phyloP scores from a whole-genome alignment of 495 filamentous ascomycete genomes.

The Terfezia boudieri region DNA sequence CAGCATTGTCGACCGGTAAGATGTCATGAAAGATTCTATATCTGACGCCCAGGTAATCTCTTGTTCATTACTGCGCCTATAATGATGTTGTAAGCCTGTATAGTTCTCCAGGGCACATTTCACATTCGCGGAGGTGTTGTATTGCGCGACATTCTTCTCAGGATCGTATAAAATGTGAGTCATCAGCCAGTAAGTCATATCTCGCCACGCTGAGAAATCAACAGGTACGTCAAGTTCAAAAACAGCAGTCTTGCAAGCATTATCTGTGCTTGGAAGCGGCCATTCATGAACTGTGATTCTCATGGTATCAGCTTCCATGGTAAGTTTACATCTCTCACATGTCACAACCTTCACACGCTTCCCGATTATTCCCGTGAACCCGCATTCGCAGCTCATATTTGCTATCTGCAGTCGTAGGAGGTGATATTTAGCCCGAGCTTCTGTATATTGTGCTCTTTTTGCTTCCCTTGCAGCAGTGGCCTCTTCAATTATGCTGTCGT shows the following conservation, averaged over 20 bases:
- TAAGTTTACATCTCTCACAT: constrained; percentile 19
- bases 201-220: constrained; percentile 30
- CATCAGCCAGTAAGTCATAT: constrained; percentile 25
- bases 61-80: too few species aligned
- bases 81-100: too few species aligned
- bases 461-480: constrained; percentile 15
- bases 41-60: too few species aligned
- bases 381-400: background rate
- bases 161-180: too few species aligned
- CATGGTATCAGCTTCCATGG: constrained; percentile 19
- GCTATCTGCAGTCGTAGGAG: constrained; percentile 15
- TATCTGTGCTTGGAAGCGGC: constrained; percentile 28
- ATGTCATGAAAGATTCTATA: too few species aligned
- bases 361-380: too few species aligned
- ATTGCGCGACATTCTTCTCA: too few species aligned
- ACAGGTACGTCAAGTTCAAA: constrained; percentile 34
- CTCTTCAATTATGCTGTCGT: constrained; percentile 20
- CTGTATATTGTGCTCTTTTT: constrained; percentile 27
- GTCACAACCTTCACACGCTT: too few species aligned
- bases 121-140: too few species aligned
- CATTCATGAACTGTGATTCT: constrained; percentile 35
- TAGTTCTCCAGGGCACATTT: too few species aligned
- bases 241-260: constrained; percentile 26
- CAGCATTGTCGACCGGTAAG: too few species aligned
- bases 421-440: constrained; percentile 19